phyloP scores from a whole-genome alignment of 2,329 filamentous ascomycete species.

The Aspergillus versicolor region DNA sequence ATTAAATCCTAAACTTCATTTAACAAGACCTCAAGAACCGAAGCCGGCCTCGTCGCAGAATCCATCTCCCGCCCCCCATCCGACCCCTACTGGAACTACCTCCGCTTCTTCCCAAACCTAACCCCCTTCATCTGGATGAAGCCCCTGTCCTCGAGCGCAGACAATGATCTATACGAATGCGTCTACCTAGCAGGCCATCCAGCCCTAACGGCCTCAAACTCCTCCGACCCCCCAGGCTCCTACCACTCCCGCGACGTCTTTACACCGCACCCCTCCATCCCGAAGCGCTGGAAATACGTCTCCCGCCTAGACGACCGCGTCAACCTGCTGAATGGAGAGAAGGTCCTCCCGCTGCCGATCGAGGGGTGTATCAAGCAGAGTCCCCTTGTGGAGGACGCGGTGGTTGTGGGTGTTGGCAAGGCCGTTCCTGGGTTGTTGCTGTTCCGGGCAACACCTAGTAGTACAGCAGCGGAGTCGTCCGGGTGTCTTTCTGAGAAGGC shows the following conservation, averaged over 20 bases:
- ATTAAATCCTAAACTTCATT: neutral
- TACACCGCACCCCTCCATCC: conserved; percentile 29
- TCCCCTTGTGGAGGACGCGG: conserved; percentile 31
- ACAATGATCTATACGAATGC: conserved; percentile 26
- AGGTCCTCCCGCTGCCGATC: conserved; percentile 33
- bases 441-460: conserved; percentile 17
- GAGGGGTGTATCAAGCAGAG: conserved; percentile 34
- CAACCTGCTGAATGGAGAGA: conserved; percentile 34
- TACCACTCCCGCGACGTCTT: conserved; percentile 36
- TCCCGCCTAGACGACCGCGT: conserved; percentile 34
- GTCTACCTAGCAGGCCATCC: conserved; percentile 33
- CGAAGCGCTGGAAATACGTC: conserved; percentile 34
- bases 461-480: too few relatives aligned
- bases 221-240: conserved; percentile 31
- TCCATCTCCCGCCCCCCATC: conserved; percentile 39
- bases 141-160: conserved; percentile 18
- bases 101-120: conserved; percentile 41
- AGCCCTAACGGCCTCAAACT: conserved; percentile 33
- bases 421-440: conserved; percentile 30
- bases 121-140: conserved; percentile 40
- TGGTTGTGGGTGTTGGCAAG: conserved; percentile 29
- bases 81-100: conserved; percentile 46
- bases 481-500: conserved; percentile 24
- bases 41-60: conserved; percentile 45
- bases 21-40: conserved; percentile 32